Conservation (phyloP, 2,329 filamentous ascomycete species). For the Pyricularia pennisetigena region DNA sequence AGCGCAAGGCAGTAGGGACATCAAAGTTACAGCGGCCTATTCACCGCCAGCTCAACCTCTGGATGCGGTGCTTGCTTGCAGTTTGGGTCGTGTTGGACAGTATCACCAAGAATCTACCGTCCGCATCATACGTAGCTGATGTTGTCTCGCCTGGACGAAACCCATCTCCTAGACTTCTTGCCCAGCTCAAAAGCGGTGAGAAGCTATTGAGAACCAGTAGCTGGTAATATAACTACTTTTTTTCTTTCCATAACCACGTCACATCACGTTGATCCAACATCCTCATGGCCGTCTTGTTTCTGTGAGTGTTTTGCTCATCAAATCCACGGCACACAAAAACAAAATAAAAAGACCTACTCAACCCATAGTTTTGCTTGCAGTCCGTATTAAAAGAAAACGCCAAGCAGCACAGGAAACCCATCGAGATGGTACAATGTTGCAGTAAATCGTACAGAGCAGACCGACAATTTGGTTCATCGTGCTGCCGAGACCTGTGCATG, state of each 20-base stretch:
- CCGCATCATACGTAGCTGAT: background rate
- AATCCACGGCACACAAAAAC: too few species aligned
- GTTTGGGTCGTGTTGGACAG: background rate
- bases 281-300: background rate
- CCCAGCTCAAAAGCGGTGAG: background rate
- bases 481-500: background rate
- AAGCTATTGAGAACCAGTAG: background rate
- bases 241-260: too few species aligned
- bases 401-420: background rate
- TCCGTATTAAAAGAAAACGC: background rate
- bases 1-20: background rate
- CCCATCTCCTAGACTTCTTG: background rate
- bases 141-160: background rate
- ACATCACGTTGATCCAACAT: too few species aligned
- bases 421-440: background rate
- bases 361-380: background rate
- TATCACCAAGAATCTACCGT: background rate
- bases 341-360: background rate
- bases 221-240: too few species aligned
- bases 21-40: background rate
- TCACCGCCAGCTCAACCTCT: background rate
- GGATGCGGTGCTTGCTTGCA: background rate
- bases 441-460: background rate
- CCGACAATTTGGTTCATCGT: background rate
- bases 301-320: background rate